Percentiles rank a stretch among this genome's conserved stretches.
Evolutionary conservation across 2,329 filamentous ascomycete species (phyloP).

Genomic region (Monilinia fructicola): DNA sequence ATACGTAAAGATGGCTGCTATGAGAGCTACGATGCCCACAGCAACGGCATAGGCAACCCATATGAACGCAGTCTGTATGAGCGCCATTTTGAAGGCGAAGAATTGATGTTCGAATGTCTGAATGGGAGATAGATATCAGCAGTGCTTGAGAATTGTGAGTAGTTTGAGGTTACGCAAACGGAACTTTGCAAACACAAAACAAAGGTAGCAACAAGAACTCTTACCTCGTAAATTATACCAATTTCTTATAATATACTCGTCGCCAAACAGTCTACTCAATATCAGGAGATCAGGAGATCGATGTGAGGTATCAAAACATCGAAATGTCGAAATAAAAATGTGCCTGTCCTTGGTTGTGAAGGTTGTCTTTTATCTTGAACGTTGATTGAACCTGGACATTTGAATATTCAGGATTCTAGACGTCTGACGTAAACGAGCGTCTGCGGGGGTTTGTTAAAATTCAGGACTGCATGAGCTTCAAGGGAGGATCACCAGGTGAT

Average conservation of each 20-base stretch:
- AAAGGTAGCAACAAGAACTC: background rate
- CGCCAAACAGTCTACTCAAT: background rate
- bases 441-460: constrained; percentile 4
- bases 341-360: background rate
- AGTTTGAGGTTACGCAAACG: background rate
- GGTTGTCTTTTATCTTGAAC: background rate
- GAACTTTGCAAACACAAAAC: background rate
- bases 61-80: constrained; percentile 86
- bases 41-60: constrained; percentile 92
- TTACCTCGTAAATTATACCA: background rate
- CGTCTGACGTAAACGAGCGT: constrained; percentile 19
- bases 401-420: constrained; percentile 16
- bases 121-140: background rate
- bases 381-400: background rate
- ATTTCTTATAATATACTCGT: background rate
- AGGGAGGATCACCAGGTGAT: constrained; percentile 14
- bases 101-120: constrained; percentile 1
- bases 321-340: background rate
- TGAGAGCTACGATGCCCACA: constrained; percentile 70
- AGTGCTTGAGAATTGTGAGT: background rate
- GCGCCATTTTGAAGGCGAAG: constrained; percentile 40
- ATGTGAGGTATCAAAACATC: background rate
- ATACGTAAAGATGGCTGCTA: constrained; percentile 83
- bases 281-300: background rate
- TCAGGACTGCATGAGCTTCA: constrained; percentile 1